Percentiles rank a stretch among this genome's conserved stretches.
Evolutionary conservation across 306 rosid species (phyloP).

Genomic region (Hippophae tibetana): DNA sequence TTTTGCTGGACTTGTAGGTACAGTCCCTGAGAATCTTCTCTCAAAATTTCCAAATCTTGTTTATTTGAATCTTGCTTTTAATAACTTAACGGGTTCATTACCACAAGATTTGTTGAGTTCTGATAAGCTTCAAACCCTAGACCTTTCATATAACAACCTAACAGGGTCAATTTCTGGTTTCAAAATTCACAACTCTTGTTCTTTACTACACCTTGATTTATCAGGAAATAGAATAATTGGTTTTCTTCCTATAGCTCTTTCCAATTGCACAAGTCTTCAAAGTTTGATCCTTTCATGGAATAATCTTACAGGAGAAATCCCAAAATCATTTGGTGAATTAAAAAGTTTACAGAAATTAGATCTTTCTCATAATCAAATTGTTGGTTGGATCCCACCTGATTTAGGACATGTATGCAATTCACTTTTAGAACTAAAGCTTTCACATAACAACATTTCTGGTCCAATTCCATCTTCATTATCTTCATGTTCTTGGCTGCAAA

Average conservation of each 20-base stretch:
- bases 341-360: conserved; percentile 54
- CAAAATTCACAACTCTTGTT: conserved; percentile 40
- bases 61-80: conserved; percentile 53
- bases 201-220: conserved; percentile 56
- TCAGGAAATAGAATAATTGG: conserved; percentile 57
- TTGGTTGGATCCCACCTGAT: conserved; percentile 84
- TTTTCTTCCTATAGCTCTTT: conserved; percentile 52
- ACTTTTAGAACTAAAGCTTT: conserved; percentile 60
- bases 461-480: conserved; percentile 54
- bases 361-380: conserved; percentile 69
- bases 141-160: conserved; percentile 73
- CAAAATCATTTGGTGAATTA: conserved; percentile 57
- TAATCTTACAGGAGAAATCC: conserved; percentile 58
- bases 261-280: conserved; percentile 67
- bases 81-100: conserved; percentile 64
- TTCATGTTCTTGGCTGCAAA: conserved; percentile 59
- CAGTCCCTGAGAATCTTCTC: conserved; percentile 54
- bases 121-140: conserved; percentile 57
- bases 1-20: conserved; percentile 46
- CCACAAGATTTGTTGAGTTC: conserved; percentile 46
- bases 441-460: conserved; percentile 72
- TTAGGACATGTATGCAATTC: conserved; percentile 56
- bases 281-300: conserved; percentile 45
- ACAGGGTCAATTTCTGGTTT: conserved; percentile 62
- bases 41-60: conserved; percentile 66